These are phyloP conservation scores for Alternaria triticina DNA, from an alignment of 2,329 filamentous ascomycete genomes.

Conservation along the genomic window DNA sequence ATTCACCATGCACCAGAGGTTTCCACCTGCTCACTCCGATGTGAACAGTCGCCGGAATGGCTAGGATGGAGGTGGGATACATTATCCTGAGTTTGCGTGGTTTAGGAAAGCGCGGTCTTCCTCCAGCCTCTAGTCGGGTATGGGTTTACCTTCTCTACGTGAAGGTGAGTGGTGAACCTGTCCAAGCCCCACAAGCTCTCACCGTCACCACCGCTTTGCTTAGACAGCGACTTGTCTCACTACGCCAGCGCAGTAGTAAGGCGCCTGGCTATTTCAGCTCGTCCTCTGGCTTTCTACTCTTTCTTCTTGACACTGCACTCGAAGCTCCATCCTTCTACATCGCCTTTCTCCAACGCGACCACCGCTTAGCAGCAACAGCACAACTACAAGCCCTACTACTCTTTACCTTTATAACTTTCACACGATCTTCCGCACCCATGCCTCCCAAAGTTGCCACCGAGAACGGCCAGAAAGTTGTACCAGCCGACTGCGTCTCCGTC, in stretches of 20 bases:
- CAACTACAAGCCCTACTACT: too few relatives aligned
- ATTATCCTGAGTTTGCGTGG: not conserved
- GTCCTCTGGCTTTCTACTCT: not conserved
- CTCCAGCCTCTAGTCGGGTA: not conserved
- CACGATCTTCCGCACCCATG: not conserved
- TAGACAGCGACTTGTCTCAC: constrained; percentile 12
- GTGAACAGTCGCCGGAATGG: too few relatives aligned
- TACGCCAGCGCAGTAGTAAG: not conserved
- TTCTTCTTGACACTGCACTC: constrained; percentile 8
- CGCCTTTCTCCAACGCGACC: not conserved
- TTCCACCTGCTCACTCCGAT: not conserved
- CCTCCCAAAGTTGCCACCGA: constrained; percentile 13
- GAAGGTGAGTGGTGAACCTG: constrained; percentile 6
- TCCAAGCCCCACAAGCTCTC: not conserved
- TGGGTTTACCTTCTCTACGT: not conserved
- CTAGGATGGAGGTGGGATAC: not conserved
- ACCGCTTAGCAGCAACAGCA: too few relatives aligned
- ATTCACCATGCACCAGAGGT: not conserved
- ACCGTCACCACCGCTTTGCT: constrained; percentile 10
- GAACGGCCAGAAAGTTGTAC: constrained; percentile 20
- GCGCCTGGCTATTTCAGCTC: constrained; percentile 5
- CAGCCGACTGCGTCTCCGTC: constrained; percentile 31
- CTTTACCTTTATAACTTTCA: too few relatives aligned
- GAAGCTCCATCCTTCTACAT: not conserved
- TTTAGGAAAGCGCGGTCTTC: not conserved